phyloP scores from a whole-genome alignment of 768 basidiomycete species.

The Collybiopsis luxurians region DNA sequence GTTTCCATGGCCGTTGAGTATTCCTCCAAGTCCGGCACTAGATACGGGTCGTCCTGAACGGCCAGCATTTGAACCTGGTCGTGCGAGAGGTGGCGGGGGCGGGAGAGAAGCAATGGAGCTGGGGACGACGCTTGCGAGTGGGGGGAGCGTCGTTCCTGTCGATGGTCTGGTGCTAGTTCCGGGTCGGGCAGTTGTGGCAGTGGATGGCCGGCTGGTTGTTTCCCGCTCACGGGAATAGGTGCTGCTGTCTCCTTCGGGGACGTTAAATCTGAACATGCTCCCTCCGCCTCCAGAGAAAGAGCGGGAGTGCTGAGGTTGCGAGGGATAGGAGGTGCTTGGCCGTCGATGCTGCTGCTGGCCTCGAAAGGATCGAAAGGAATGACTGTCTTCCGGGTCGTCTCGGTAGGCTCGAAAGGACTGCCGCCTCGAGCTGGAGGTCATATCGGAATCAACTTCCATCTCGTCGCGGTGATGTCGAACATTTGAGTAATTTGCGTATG shows the following conservation, averaged over 20 bases:
- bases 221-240: constrained; percentile 1
- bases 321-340: constrained; percentile 13
- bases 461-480: neutral
- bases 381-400: neutral
- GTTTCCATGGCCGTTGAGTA: constrained; percentile 6
- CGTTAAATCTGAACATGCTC: constrained; percentile 25
- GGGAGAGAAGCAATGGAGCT: constrained; percentile 25
- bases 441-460: constrained; percentile 9
- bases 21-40: constrained; percentile 7
- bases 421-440: constrained; percentile 2
- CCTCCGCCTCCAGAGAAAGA: neutral
- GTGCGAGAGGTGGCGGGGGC: constrained; percentile 5
- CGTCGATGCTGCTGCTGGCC: neutral
- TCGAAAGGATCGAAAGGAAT: constrained; percentile 19
- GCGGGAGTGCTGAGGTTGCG: constrained; percentile 9
- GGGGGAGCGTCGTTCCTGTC: constrained; percentile 5
- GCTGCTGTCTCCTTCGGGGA: constrained; percentile 17
- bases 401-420: constrained; percentile 7
- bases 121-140: constrained; percentile 41
- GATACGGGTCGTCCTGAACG: constrained; percentile 11
- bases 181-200: constrained; percentile 24
- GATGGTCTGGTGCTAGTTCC: constrained; percentile 37
- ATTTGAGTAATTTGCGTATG: neutral
- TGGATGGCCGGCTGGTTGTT: constrained; percentile 7
- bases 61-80: neutral